Evolutionary conservation across 768 basidiomycete genomes (phyloP), one percentile per base, ranked within the genome.

Genomic region (Tylopilus sp.): DNA sequence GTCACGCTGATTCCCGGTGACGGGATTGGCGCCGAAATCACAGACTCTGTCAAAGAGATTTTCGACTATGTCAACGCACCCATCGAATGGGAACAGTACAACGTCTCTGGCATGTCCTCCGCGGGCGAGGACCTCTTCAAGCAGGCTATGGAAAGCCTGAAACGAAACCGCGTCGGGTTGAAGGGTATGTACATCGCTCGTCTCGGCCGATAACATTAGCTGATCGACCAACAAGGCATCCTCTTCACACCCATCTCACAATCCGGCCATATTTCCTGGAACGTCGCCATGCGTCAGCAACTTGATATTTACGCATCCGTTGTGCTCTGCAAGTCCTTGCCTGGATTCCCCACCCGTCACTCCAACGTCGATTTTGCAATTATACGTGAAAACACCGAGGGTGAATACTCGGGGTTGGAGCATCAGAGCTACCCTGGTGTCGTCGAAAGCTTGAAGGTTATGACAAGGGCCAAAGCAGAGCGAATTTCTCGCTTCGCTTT

Each of bases 301-400:
- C 89, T 99, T 58, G 97, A 99, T 72, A 98, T 99, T 62, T 99
- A 98, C 72, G 97, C 97, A 22, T 98, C 96, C 11, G 90, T 98
- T 62, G 94, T 98, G 48, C 82, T 98, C 48, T 98, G 96, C 86
- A 98, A 98, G 75, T 93, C 96, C 42, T 84, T 98, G 47, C 92
- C 93, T 13, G 97, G 97, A 48, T 85, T 92, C 75, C 89, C 95
- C 38, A 98, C 97, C 33, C 89, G 97, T 57, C 97, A 99, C 74
- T 78, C 84, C 55, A 90, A 96, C 67, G 97, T 99, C 68, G 96
- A 99, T 75, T 97, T 98, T 70, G 95, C 92, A 65, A 95, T 99
- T 72, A 98, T 99, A 67, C 93, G 97, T 74, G 97, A 99, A 74
- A 99, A 99, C 77, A 99, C 97, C 16, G 97, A 99, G 79, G 97